Evolutionary conservation across 2,329 filamentous ascomycete genomes (phyloP).

Genomic region (Zasmidium cellare): DNA sequence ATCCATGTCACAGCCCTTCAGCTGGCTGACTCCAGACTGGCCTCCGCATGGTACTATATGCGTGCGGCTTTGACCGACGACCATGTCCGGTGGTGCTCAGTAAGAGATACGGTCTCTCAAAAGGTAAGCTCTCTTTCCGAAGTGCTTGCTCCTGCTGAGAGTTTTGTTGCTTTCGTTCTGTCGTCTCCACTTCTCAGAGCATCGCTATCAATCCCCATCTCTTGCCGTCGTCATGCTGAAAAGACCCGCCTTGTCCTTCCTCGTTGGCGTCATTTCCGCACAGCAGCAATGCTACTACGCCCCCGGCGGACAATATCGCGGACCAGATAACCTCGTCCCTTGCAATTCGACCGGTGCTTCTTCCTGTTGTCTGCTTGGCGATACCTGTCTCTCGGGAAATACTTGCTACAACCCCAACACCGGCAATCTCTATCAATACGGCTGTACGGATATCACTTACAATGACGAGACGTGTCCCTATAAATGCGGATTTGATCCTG

Average conservation of each 20-base stretch:
- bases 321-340: conserved; percentile 26
- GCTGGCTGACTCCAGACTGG: conserved; percentile 9
- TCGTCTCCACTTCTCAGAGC: too few relatives aligned
- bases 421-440: conserved; percentile 33
- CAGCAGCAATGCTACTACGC: conserved; percentile 35
- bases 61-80: conserved; percentile 1
- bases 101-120: background rate
- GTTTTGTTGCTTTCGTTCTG: too few relatives aligned
- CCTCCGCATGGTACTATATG: conserved; percentile 11
- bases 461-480: conserved; percentile 28
- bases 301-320: conserved; percentile 28
- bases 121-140: background rate
- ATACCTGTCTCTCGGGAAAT: conserved; percentile 31
- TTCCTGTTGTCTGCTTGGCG: conserved; percentile 31
- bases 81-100: background rate
- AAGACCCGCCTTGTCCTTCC: too few relatives aligned
- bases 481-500: conserved; percentile 31
- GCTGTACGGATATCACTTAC: conserved; percentile 35
- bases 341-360: conserved; percentile 26
- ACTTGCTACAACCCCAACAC: conserved; percentile 30
- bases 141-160: background rate
- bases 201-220: too few relatives aligned
- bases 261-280: background rate
- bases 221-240: too few relatives aligned
- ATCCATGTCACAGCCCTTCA: background rate